These are phyloP conservation scores for Apiospora sp. DNA, from an alignment of 2,329 filamentous ascomycete species.

Conservation along the genomic window DNA sequence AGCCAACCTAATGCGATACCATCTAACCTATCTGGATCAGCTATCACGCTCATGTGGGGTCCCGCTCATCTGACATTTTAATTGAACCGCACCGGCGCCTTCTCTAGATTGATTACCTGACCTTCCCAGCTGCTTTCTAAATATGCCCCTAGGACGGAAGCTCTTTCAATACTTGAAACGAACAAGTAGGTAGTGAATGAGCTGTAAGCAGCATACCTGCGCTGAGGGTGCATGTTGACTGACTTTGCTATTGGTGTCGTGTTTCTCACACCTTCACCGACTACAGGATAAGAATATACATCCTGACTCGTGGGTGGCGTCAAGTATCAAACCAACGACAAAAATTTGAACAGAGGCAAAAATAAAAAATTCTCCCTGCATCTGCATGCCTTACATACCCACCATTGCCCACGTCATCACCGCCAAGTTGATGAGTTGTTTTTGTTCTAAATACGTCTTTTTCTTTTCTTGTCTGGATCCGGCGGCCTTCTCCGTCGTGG, in stretches of 20 bases:
- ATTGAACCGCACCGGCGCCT: neutral
- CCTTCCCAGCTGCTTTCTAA: conserved; percentile 3
- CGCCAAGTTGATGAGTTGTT: neutral
- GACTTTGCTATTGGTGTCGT: neutral
- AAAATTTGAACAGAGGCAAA: neutral
- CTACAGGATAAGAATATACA: neutral
- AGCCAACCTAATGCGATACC: neutral
- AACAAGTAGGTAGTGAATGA: too few species aligned
- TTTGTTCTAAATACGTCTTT: neutral
- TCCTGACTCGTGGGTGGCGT: neutral
- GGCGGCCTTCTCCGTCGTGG: neutral
- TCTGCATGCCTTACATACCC: neutral
- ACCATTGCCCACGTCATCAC: conserved; percentile 16
- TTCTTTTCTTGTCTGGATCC: too few species aligned
- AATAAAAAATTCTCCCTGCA: neutral
- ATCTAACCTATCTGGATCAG: conserved; percentile 5
- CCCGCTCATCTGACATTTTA: conserved; percentile 11
- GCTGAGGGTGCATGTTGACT: neutral
- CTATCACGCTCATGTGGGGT: neutral
- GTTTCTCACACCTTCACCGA: neutral
- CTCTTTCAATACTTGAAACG: neutral
- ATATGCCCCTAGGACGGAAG: neutral
- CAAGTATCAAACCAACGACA: neutral
- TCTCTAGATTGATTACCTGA: neutral
- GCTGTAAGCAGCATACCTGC: neutral